Percentiles rank a stretch among this genome's conserved stretches.
Evolutionary conservation across 495 filamentous ascomycete genomes (phyloP).

Genomic region (Aspergillus heteromorphus): DNA sequence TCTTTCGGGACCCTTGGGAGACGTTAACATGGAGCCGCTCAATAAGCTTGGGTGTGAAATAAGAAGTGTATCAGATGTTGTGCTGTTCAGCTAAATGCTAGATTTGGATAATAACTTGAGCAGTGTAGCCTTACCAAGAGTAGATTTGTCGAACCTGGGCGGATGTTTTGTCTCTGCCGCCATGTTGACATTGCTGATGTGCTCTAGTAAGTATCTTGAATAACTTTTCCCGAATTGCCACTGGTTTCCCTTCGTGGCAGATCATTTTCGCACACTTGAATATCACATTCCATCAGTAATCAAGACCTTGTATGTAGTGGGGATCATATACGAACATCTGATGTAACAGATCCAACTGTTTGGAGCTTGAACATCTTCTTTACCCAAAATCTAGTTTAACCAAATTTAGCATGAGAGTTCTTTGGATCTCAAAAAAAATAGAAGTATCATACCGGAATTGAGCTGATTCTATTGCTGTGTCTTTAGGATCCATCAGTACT

Average conservation of each 20-base stretch:
- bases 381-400: slow-evolving; percentile 46
- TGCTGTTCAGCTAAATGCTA: not conserved
- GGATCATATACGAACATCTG: slow-evolving; percentile 27
- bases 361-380: slow-evolving; percentile 57
- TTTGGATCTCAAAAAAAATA: slow-evolving; percentile 1
- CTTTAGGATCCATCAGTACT: slow-evolving; percentile 51
- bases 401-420: slow-evolving; percentile 10
- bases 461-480: slow-evolving; percentile 53
- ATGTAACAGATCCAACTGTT: slow-evolving; percentile 28
- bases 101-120: not conserved
- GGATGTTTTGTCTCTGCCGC: slow-evolving; percentile 57
- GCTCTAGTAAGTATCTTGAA: slow-evolving; percentile 53
- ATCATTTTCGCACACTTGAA: slow-evolving; percentile 42
- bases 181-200: slow-evolving; percentile 54
- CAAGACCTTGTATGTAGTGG: not conserved
- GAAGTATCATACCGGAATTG: slow-evolving; percentile 49
- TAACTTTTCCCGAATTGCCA: slow-evolving; percentile 54
- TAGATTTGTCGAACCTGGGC: slow-evolving; percentile 52
- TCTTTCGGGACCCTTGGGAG: slow-evolving; percentile 51
- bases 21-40: not conserved
- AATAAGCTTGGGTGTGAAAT: not conserved
- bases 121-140: slow-evolving; percentile 42
- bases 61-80: not conserved
- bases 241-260: slow-evolving; percentile 55
- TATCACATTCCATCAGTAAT: not conserved